Conservation (phyloP, 2,329 filamentous ascomycete genomes). For the Beauveria sp. region DNA sequence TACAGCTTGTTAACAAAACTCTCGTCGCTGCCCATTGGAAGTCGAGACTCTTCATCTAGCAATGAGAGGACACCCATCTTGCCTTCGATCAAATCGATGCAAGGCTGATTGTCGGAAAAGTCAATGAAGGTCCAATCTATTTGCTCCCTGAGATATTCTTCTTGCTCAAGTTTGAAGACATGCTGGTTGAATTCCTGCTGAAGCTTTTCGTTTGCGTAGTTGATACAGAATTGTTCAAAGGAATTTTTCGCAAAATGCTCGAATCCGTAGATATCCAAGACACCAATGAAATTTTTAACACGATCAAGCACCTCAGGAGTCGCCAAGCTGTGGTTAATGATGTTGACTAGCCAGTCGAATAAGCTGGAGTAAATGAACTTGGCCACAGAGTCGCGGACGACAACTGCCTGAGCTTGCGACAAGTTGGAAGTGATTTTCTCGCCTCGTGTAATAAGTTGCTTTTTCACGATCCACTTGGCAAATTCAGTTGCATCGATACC, state of each 20-base stretch:
- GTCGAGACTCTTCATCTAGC: slow-evolving; percentile 88
- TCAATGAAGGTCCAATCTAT: slow-evolving; percentile 99
- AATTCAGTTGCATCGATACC: slow-evolving; percentile 83
- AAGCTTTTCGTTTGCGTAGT: slow-evolving; percentile 98
- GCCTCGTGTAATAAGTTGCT: slow-evolving; percentile 90
- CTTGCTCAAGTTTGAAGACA: slow-evolving; percentile 97
- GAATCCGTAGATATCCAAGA: slow-evolving; percentile 98
- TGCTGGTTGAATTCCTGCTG: slow-evolving; percentile 99
- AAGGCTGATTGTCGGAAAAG: slow-evolving; percentile 98
- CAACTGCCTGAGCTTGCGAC: slow-evolving; percentile 84
- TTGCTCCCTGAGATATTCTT: slow-evolving; percentile 91
- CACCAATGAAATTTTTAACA: slow-evolving; percentile 88
- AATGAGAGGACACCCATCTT: slow-evolving; percentile 90
- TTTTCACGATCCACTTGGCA: slow-evolving; percentile 98
- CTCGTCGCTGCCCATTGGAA: slow-evolving; percentile 96
- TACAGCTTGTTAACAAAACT: slow-evolving; percentile 96
- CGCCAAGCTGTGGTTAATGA: slow-evolving; percentile 85
- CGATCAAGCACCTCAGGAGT: slow-evolving; percentile 78
- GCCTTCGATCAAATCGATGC: slow-evolving; percentile 96
- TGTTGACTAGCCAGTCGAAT: slow-evolving; percentile 98
- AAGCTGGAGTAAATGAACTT: slow-evolving; percentile 98
- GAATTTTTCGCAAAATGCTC: slow-evolving; percentile 99
- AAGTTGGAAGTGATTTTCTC: slow-evolving; percentile 97
- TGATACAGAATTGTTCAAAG: slow-evolving; percentile 99
- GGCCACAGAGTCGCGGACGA: slow-evolving; percentile 93